phyloP scores from a whole-genome alignment of 73 alveolate genomes.

The Urostyla sp. region DNA sequence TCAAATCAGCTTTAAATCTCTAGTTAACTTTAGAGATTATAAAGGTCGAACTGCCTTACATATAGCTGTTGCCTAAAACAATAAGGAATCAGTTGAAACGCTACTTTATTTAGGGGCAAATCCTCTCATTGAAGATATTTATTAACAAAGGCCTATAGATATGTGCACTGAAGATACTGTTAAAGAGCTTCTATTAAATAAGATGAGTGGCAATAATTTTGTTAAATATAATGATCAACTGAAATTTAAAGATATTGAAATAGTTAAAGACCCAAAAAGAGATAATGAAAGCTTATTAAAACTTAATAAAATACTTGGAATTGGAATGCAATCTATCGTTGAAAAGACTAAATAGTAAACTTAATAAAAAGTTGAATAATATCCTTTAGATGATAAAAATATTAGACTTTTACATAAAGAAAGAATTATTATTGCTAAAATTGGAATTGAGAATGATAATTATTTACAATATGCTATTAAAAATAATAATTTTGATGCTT shows the following conservation, averaged over 20 bases:
- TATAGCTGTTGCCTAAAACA: constrained; percentile 43
- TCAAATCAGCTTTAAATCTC: neutral
- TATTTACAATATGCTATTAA: constrained; percentile 57
- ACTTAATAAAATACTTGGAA: too few relatives aligned
- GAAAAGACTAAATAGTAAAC: neutral
- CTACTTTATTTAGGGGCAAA: constrained; percentile 43
- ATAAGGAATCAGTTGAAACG: constrained; percentile 36
- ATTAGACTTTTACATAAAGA: constrained; percentile 7
- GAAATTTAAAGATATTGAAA: too few relatives aligned
- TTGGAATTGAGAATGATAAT: constrained; percentile 61
- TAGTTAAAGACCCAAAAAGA: too few relatives aligned
- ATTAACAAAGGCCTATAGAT: constrained; percentile 57
- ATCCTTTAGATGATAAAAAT: constrained; percentile 41
- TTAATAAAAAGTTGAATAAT: neutral
- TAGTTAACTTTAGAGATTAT: constrained; percentile 50
- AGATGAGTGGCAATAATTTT: constrained; percentile 49
- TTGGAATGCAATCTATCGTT: neutral
- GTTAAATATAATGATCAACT: too few relatives aligned
- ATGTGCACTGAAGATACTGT: constrained; percentile 35
- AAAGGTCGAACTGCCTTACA: constrained; percentile 62
- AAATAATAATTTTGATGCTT: constrained; percentile 40
- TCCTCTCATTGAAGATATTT: constrained; percentile 48
- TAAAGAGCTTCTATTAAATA: constrained; percentile 18
- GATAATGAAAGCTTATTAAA: too few relatives aligned
- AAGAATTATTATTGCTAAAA: constrained; percentile 8